phyloP scores from a whole-genome alignment of 1,284 basidiomycete genomes.

The Trichosporon sp. region DNA sequence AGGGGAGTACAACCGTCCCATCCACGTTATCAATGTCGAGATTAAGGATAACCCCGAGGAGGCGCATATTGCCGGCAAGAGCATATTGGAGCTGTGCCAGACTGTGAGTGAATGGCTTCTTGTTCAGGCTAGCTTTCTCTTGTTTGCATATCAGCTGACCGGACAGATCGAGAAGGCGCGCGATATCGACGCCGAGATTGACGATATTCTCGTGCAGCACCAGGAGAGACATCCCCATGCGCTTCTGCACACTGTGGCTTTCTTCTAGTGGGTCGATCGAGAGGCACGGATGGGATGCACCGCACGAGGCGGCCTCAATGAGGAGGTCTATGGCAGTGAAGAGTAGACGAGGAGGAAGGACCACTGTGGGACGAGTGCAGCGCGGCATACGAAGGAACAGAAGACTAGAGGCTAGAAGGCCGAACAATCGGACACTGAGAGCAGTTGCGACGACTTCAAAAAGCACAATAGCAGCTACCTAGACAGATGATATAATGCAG shows the following conservation, averaged over 20 bases:
- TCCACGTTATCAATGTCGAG: constrained; percentile 96
- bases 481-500: no score
- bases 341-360: no score
- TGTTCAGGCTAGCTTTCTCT: constrained; percentile 18
- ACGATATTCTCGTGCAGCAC: constrained; percentile 73
- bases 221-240: constrained; percentile 87
- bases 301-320: no score
- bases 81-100: constrained; percentile 86
- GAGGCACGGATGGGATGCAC: background rate
- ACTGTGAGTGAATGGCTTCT: no score
- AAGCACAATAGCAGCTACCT: no score
- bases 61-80: constrained; percentile 88
- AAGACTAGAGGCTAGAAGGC: no score
- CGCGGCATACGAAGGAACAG: no score
- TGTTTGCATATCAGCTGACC: background rate
- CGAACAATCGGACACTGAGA: no score
- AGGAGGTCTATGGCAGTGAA: no score
- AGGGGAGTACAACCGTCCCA: constrained; percentile 85
- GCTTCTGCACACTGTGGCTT: constrained; percentile 83
- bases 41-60: constrained; percentile 99
- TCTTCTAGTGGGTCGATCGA: constrained; percentile 55
- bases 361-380: no score
- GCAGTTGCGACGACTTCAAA: no score
- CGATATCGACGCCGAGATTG: constrained; percentile 89
- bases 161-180: constrained; percentile 72